Conservation (phyloP, 176 grass and related monocot genomes). For the Phoenix dactylifera region DNA sequence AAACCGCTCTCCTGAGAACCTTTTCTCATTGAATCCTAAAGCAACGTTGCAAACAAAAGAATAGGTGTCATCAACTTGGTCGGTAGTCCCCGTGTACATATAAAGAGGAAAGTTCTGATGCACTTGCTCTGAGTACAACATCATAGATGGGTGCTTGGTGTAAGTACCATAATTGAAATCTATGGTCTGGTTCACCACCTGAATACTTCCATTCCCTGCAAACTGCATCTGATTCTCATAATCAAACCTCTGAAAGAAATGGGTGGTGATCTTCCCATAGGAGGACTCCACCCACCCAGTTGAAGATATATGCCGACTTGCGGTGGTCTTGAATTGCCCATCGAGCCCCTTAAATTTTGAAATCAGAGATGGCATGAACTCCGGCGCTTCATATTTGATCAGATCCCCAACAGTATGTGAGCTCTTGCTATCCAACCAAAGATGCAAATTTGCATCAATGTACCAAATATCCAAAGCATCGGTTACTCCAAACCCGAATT, state of each 20-base stretch:
- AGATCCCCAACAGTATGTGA: conserved; percentile 11
- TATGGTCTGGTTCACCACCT: conserved; percentile 40
- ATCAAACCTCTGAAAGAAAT: conserved; percentile 33
- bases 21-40: conserved; percentile 32
- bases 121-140: conserved; percentile 22
- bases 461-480: conserved; percentile 42
- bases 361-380: conserved; percentile 3
- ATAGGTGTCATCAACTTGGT: conserved; percentile 40
- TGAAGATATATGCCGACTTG: conserved; percentile 17
- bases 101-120: conserved; percentile 36
- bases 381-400: conserved; percentile 21
- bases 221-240: conserved; percentile 38
- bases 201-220: conserved; percentile 18
- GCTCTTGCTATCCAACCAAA: conserved; percentile 37
- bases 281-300: conserved; percentile 47
- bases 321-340: conserved; percentile 30
- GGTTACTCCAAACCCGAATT: conserved; percentile 39
- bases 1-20: conserved; percentile 9
- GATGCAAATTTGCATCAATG: conserved; percentile 47
- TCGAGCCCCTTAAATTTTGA: conserved; percentile 26
- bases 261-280: conserved; percentile 32
- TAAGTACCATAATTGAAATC: conserved; percentile 27
- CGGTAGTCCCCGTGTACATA: conserved; percentile 32
- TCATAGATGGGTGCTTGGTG: background rate
- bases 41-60: conserved; percentile 22